Conservation (phyloP, 2,329 filamentous ascomycete genomes). For the Escovopsis sp. region DNA sequence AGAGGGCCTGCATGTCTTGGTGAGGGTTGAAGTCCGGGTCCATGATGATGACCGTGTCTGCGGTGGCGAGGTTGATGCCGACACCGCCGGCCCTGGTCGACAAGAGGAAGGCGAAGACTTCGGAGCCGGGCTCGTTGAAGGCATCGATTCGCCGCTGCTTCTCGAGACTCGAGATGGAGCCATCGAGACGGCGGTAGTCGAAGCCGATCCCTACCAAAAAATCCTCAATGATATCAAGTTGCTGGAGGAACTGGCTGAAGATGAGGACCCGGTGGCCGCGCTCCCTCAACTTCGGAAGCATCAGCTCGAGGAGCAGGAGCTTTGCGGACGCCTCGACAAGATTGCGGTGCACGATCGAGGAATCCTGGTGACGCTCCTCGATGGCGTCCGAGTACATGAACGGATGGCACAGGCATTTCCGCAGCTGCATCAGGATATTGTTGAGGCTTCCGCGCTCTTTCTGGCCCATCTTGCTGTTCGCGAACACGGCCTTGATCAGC, state of each 20-base stretch:
- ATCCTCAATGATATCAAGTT: constrained; percentile 83
- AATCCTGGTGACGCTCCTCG: constrained; percentile 60
- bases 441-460: constrained; percentile 68
- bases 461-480: constrained; percentile 48
- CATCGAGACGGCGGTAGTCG: constrained; percentile 69
- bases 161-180: constrained; percentile 62
- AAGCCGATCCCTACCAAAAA: constrained; percentile 67
- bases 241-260: constrained; percentile 87
- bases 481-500: constrained; percentile 76
- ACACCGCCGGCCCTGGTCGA: constrained; percentile 93
- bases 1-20: constrained; percentile 91
- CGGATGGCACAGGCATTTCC: constrained; percentile 89
- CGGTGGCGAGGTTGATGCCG: constrained; percentile 92
- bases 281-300: constrained; percentile 76
- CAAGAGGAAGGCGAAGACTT: constrained; percentile 77
- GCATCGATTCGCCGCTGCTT: constrained; percentile 92
- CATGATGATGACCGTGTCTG: constrained; percentile 94
- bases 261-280: constrained; percentile 83
- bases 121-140: constrained; percentile 75
- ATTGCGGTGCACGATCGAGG: constrained; percentile 55
- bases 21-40: constrained; percentile 97
- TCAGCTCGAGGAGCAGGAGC: constrained; percentile 65
- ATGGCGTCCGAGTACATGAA: constrained; percentile 87
- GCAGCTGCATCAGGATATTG: constrained; percentile 90
- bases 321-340: constrained; percentile 87